Base-by-base conservation (phyloP, 495 filamentous ascomycete genomes). In the Letharia lupina region DNA sequence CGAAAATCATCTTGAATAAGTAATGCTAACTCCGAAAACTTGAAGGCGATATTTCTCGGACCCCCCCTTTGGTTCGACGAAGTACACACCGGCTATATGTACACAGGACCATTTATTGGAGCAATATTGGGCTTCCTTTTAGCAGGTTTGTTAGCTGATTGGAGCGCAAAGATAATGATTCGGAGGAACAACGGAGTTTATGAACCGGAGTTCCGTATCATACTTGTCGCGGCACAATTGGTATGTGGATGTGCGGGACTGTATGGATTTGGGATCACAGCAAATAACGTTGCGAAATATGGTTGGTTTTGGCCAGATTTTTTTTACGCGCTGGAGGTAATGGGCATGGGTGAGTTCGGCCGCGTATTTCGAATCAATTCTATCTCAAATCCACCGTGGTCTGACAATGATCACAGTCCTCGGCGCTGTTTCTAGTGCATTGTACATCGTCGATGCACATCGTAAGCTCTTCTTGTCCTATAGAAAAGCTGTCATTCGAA, bases 381-480 rank as follows among this genome's bases (percentile, higher is more conserved):
- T 28, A 28, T 28, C 23, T 28, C 23, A 0, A 28, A 28, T 28
- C 23, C 23, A 28, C 23, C 23, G 23, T 28, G 23, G 23, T 28
- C 23, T 28, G 23, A 28, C 23, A 28, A 28, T 28, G 23, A 28
- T 28, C 23, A 28, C 23, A 28, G 23, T 96, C 2, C 83, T 95
- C 68, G 93, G 93, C 4, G 92, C 93, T 0, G 91, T 96, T 9
- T 86, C 89, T 1, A 88, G 86, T 61, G 87, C 90, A 1, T 75
- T 97, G n/a, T 97, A 97, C 70, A 89, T 97, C 70, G 91, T 96
- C 1, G 93, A 97, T 78, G 93, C 93, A 2, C 91, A 96, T 76
- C 87, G 91, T 89, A 77, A 78, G 88, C 65, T 23, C 60, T 52
- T 58, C 44, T 33, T 50, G 20, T 54, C 23, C 23, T 54, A 18